These are phyloP conservation scores for Ophiostoma tasmaniense DNA, from an alignment of 2,329 filamentous ascomycete genomes.

Conservation along the genomic window DNA sequence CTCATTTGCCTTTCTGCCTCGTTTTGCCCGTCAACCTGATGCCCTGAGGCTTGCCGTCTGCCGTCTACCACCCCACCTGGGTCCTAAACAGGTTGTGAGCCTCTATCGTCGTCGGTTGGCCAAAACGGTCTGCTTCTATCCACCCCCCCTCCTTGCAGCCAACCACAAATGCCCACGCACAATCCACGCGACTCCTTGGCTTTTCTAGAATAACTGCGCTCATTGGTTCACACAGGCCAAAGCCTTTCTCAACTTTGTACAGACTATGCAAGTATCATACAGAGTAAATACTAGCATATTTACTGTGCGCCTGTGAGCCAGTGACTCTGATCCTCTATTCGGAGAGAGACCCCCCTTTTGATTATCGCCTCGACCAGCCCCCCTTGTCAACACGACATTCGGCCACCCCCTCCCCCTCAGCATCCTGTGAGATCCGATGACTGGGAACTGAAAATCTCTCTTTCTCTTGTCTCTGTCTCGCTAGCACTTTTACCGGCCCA, in stretches of 20 bases:
- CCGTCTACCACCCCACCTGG: background rate
- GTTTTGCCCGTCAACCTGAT: background rate
- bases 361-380: background rate
- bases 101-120: background rate
- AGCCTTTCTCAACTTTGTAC: background rate
- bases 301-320: background rate
- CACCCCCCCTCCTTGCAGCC: conserved; percentile 10
- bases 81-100: background rate
- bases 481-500: background rate
- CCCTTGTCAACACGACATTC: conserved; percentile 1
- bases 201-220: background rate
- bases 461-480: background rate
- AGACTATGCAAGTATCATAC: background rate
- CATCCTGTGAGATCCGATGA: background rate
- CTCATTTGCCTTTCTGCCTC: background rate
- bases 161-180: conserved; percentile 14
- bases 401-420: background rate
- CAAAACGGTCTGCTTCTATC: background rate
- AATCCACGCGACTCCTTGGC: conserved; percentile 6
- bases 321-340: background rate
- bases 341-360: background rate
- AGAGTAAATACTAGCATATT: background rate
- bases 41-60: background rate
- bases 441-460: background rate
- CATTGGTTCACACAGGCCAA: conserved; percentile 5